Base-by-base conservation (phyloP, 2,329 filamentous ascomycete species). In the Epichloe elymi region DNA sequence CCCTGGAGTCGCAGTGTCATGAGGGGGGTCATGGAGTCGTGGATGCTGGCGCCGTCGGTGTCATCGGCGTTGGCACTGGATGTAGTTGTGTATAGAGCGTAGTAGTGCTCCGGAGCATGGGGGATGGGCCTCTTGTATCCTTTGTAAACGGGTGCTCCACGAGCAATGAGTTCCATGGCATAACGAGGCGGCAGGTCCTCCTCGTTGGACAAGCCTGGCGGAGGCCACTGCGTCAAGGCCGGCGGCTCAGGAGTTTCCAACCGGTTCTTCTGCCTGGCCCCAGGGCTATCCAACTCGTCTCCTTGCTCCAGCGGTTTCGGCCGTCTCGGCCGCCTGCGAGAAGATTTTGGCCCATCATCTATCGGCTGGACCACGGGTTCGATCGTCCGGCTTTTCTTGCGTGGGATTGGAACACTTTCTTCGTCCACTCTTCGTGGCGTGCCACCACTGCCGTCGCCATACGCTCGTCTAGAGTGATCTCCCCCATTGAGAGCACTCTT, bases 111-210 rank as follows among this genome's bases (percentile, higher is more conserved):
- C 0, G 75, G 68, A 1, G 71, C 71, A 56, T 83, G 77, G 7
- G 73, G 73, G 40, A 83, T 72, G 4, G 70, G 60, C 39, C 70
- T 68, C 58, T 72, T 74, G 60, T 76, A 71, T 19, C 80, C 80
- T 51, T 70, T 75, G 62, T 79, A 75, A 2, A 70, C 68, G 4
- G 80, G 76, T 2, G 75, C 78, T 5, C 80, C 80, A 7, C 72
- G 69, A n/a, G 72, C 71, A 54, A 83, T 77, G 52, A 81, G 68
- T 46, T 79, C 73, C 65, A 75, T 73, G 10, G 80, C 80, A 46
- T 74, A 72, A 42, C 70, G 71, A 15, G 76, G 72, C 1, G 73
- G 66, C 8, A 83, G 68, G 53, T 77, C 73, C 38, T 76, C 74
- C 23, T 71, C 62, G 42, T 61, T 66, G 11, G 70, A 66, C 46